These are phyloP conservation scores for Globisporangium paroecandrum DNA, from an alignment of 352 stramenopile species.

Conservation along the genomic window DNA sequence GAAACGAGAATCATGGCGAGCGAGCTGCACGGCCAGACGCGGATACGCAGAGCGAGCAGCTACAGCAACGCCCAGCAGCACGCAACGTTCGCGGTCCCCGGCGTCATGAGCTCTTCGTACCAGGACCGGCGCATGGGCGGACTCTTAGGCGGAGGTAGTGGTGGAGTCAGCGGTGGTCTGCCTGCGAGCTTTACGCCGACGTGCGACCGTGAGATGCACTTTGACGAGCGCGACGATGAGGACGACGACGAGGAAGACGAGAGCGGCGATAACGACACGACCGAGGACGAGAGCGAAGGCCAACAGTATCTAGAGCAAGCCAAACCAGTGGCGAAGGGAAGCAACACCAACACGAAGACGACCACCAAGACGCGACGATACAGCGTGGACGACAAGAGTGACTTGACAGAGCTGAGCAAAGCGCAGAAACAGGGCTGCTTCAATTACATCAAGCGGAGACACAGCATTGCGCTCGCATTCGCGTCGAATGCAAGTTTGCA, in stretches of 20 bases:
- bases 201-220: conserved; percentile 12
- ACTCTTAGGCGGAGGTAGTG: neutral
- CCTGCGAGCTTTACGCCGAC: conserved; percentile 11
- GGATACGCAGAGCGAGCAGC: conserved; percentile 18
- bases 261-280: conserved; percentile 15
- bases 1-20: neutral
- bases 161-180: neutral
- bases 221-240: conserved; percentile 24
- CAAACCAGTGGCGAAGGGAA: neutral
- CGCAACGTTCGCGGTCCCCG: conserved; percentile 3
- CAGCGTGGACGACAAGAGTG: conserved; percentile 19
- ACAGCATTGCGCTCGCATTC: conserved; percentile 72
- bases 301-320: conserved; percentile 6
- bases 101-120: conserved; percentile 17
- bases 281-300: conserved; percentile 16
- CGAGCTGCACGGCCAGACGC: conserved; percentile 6
- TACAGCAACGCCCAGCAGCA: conserved; percentile 8
- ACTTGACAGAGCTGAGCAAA: conserved; percentile 30
- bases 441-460: conserved; percentile 74
- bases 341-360: neutral
- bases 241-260: conserved; percentile 9
- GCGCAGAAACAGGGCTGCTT: conserved; percentile 83
- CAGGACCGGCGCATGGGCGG: conserved; percentile 2
- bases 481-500: conserved; percentile 31
- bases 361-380: conserved; percentile 12